Evolutionary conservation across 495 filamentous ascomycete species (phyloP), one percentile per base, ranked within the genome.

Genomic region (Usnea hakonensis): DNA sequence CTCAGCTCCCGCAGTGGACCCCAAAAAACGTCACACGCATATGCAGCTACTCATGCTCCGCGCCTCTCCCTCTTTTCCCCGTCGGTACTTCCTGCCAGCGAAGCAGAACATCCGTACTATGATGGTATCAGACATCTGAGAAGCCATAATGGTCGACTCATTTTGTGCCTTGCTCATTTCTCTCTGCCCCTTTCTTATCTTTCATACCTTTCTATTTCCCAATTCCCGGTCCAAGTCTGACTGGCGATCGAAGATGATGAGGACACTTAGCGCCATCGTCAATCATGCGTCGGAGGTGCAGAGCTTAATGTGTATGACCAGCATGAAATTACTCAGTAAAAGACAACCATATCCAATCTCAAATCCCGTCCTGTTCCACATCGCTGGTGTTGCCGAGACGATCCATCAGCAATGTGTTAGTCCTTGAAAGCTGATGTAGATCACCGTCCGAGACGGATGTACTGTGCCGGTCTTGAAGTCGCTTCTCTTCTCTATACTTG

Each of bases 31-130:
- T 50, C 38, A 35, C 40, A 43, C 33, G 60, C 60, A 62, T 62
- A 62, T 62, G 60, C 60, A 62, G 35, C 50, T 54, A 19, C 48
- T 17, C 36, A 61, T 50, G 19, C 58, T 53, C 48, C 40, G 28
- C 59, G 43, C 1, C 5, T 26, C 46, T 50, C 46, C 17, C 13
- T 11, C 23, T 30, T 48, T 55, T 60, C 57, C 57, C 57, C 57
- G 57, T 38, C 33, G 37, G 43, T 55, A 23, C 38, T 36, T 41
- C 17, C 10, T 55, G 52, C 60, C 60, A 62, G 38, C 60, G 50
- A 55, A 56, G 38, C 60, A 62, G 2, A 33, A 52, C 33, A 28
- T 26, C 54, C 21, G 8, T 17, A 28, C 36, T 13, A 37, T 38
- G 23, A 37, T 38, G 53, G 17, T n/a, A 16, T 56, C 32, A 4